Percentiles rank a stretch among this genome's conserved stretches.
phyloP scores from a whole-genome alignment of 176 grass and related monocot species.

The Paspalum notatum region DNA sequence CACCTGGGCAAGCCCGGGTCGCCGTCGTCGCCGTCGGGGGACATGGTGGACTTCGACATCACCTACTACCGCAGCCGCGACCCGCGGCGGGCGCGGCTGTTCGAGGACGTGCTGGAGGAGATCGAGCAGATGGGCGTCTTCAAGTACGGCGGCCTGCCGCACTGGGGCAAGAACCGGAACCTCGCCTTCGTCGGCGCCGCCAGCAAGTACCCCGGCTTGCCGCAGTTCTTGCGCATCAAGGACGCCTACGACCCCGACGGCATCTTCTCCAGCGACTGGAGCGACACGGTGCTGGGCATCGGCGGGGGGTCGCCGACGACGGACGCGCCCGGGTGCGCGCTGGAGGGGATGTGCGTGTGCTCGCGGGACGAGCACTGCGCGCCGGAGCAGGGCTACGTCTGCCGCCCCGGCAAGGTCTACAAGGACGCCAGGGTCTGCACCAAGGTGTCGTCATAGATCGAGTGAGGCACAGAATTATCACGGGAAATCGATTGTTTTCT shows the following conservation, averaged over 20 bases:
- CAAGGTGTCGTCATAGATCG: conserved; percentile 13
- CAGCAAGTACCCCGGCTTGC: conserved; percentile 22
- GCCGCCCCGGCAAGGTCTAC: conserved; percentile 59
- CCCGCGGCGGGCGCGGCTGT: conserved; percentile 37
- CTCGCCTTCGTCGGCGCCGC: conserved; percentile 53
- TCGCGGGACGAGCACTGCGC: conserved; percentile 63
- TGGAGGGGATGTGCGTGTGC: conserved; percentile 75
- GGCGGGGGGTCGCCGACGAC: conserved; percentile 11
- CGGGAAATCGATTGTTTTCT: not conserved
- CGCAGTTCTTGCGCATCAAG: conserved; percentile 52
- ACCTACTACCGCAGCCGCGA: conserved; percentile 75
- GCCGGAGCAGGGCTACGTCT: conserved; percentile 60
- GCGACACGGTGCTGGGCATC: conserved; percentile 61
- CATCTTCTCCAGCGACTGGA: conserved; percentile 73
- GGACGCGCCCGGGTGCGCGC: conserved; percentile 51
- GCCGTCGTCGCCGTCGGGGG: not conserved
- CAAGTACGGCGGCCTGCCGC: conserved; percentile 69
- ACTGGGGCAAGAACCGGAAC: conserved; percentile 91
- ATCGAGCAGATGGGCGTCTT: conserved; percentile 80
- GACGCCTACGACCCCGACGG: conserved; percentile 47
- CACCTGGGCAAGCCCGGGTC: conserved; percentile 51
- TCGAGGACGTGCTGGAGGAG: conserved; percentile 76
- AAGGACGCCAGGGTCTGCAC: conserved; percentile 61
- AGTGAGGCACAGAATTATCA: not conserved
- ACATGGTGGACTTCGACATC: conserved; percentile 77